phyloP scores from a whole-genome alignment of 768 basidiomycete genomes.

The Pleurotus giganteus region DNA sequence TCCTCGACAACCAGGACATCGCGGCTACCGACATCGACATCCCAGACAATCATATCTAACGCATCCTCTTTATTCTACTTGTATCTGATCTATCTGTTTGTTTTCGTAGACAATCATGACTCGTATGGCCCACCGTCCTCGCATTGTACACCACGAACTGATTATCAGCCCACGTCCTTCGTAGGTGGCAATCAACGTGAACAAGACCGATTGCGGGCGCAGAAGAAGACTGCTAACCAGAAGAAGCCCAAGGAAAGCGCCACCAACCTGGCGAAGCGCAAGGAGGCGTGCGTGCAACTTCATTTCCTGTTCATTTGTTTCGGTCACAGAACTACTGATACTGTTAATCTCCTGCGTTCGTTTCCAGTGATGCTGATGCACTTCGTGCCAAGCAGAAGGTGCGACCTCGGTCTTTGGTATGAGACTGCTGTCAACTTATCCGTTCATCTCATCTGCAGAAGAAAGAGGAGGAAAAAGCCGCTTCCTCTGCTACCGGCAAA shows the following conservation, averaged over 20 bases:
- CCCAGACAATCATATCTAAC: background rate
- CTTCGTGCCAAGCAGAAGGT: slow-evolving; percentile 81
- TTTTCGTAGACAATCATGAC: slow-evolving; percentile 44
- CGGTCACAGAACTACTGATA: slow-evolving; percentile 5
- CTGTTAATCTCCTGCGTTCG: slow-evolving; percentile 18
- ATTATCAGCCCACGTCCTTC: slow-evolving; percentile 21
- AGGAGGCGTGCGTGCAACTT: slow-evolving; percentile 61
- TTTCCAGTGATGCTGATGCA: slow-evolving; percentile 68
- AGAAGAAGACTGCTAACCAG: slow-evolving; percentile 60
- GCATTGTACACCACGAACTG: slow-evolving; percentile 11
- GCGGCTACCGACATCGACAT: background rate
- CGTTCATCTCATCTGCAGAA: slow-evolving; percentile 33
- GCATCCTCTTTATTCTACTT: background rate
- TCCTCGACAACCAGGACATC: background rate
- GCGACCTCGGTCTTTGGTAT: slow-evolving; percentile 19
- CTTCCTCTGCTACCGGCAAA: slow-evolving; percentile 29
- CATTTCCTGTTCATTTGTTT: slow-evolving; percentile 10
- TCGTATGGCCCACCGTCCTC: slow-evolving; percentile 37
- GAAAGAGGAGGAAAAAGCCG: slow-evolving; percentile 49
- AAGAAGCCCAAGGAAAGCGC: slow-evolving; percentile 73
- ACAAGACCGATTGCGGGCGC: slow-evolving; percentile 65
- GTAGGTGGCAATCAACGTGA: slow-evolving; percentile 85
- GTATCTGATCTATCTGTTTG: background rate
- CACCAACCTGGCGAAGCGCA: slow-evolving; percentile 59
- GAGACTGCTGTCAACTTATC: slow-evolving; percentile 9